Conservation (phyloP, 2,329 filamentous ascomycete species). For the Cercospora janseana region DNA sequence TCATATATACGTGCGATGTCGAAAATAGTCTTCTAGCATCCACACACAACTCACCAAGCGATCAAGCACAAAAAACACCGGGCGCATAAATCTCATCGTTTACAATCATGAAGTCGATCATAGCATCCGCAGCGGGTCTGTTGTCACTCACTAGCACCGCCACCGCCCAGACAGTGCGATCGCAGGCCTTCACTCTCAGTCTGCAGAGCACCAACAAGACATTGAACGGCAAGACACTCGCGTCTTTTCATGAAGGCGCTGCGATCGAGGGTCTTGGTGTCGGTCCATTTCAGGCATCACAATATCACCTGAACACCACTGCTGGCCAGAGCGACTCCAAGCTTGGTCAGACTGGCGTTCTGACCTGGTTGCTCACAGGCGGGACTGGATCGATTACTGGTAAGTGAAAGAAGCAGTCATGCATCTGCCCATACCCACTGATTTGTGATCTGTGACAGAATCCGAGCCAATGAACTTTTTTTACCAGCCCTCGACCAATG, state of each 20-base stretch:
- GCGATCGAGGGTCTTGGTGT: constrained; percentile 50
- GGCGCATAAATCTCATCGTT: no score
- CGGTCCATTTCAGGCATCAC: constrained; percentile 6
- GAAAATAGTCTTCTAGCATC: background rate
- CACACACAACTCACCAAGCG: background rate
- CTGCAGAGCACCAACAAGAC: constrained; percentile 41
- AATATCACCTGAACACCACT: constrained; percentile 30
- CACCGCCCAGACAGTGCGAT: constrained; percentile 38
- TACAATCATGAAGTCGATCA: constrained; percentile 21
- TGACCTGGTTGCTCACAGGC: constrained; percentile 33
- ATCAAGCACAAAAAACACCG: no score
- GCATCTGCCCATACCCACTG: no score
- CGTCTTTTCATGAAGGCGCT: constrained; percentile 50
- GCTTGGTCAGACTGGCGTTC: constrained; percentile 38
- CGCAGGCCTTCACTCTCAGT: constrained; percentile 47
- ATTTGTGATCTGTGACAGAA: constrained; percentile 9
- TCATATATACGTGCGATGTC: background rate
- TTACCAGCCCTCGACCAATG: constrained; percentile 42
- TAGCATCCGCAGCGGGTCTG: constrained; percentile 16
- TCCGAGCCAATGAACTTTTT: constrained; percentile 36
- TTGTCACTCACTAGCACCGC: constrained; percentile 28
- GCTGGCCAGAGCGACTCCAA: constrained; percentile 18
- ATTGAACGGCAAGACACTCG: constrained; percentile 42
- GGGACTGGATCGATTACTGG: no score
- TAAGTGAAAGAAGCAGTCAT: no score